Percentiles rank a stretch among this genome's conserved stretches.
Conservation (phyloP, 768 basidiomycete species). For the Ramaria rubella region DNA sequence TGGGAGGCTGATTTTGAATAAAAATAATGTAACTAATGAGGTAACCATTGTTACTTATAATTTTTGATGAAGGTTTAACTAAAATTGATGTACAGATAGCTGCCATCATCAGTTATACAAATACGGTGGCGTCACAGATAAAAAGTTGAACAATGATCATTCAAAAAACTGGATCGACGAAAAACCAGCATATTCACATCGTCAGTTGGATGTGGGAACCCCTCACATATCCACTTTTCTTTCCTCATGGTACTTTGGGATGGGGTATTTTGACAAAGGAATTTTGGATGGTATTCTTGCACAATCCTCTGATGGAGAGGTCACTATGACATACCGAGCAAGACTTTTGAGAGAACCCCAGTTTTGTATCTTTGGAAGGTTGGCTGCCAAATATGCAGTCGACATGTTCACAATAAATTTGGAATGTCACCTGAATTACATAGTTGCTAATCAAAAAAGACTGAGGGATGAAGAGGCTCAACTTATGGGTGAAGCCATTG, state of each 20-base stretch:
- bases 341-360: constrained; percentile 26
- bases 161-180: too few relatives aligned
- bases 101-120: background rate
- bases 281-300: background rate
- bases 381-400: constrained; percentile 30
- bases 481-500: constrained; percentile 25
- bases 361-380: constrained; percentile 29
- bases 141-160: background rate
- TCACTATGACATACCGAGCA: constrained; percentile 24
- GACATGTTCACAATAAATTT: constrained; percentile 34
- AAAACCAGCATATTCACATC: constrained; percentile 20
- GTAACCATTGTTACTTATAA: background rate
- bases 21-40: background rate
- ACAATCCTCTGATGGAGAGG: background rate
- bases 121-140: background rate
- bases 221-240: constrained; percentile 31
- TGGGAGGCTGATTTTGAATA: background rate
- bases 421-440: too few relatives aligned
- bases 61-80: too few relatives aligned
- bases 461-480: constrained; percentile 23
- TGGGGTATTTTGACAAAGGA: constrained; percentile 30
- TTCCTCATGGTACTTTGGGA: constrained; percentile 31
- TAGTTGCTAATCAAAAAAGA: constrained; percentile 20
- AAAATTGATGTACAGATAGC: background rate
- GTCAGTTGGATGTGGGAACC: constrained; percentile 32